Evolutionary conservation across 1,284 basidiomycete genomes (phyloP).

Genomic region (Tylopilus sp.): DNA sequence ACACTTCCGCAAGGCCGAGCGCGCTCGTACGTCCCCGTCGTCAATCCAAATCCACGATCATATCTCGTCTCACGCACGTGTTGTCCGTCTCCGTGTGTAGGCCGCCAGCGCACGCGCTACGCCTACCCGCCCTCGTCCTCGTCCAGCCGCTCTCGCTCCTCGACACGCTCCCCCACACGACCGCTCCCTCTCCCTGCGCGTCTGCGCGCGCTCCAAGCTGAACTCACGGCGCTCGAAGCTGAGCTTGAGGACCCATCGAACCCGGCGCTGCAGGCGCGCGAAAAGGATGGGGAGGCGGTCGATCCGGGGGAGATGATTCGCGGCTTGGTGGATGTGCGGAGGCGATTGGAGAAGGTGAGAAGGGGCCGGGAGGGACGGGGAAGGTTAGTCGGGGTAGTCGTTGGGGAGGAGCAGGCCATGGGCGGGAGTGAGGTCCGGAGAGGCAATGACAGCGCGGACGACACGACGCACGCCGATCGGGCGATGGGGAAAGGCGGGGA

Average conservation of each 20-base stretch:
- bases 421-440: slow-evolving; percentile 6
- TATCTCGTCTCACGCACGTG: no score
- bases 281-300: slow-evolving; percentile 55
- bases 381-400: slow-evolving; percentile 60
- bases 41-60: no score
- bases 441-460: slow-evolving; percentile 12
- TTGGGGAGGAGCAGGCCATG: slow-evolving; percentile 41
- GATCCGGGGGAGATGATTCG: slow-evolving; percentile 75
- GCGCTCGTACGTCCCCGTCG: slow-evolving; percentile 43
- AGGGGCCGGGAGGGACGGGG: slow-evolving; percentile 65
- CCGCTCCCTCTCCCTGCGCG: slow-evolving; percentile 59
- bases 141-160: slow-evolving; percentile 28
- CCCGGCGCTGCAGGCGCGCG: slow-evolving; percentile 46
- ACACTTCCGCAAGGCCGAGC: slow-evolving; percentile 68
- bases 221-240: slow-evolving; percentile 62
- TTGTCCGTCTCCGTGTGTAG: slow-evolving; percentile 26
- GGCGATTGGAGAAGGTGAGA: slow-evolving; percentile 64
- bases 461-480: slow-evolving; percentile 6
- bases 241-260: slow-evolving; percentile 73
- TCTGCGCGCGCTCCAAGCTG: slow-evolving; percentile 59
- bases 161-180: slow-evolving; percentile 31
- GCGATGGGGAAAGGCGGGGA: slow-evolving; percentile 22
- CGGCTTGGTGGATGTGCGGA: slow-evolving; percentile 70
- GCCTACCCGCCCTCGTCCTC: slow-evolving; percentile 58
- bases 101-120: slow-evolving; percentile 56